phyloP scores from a whole-genome alignment of 164 flowering plant genomes.

The Annona squamosa region DNA sequence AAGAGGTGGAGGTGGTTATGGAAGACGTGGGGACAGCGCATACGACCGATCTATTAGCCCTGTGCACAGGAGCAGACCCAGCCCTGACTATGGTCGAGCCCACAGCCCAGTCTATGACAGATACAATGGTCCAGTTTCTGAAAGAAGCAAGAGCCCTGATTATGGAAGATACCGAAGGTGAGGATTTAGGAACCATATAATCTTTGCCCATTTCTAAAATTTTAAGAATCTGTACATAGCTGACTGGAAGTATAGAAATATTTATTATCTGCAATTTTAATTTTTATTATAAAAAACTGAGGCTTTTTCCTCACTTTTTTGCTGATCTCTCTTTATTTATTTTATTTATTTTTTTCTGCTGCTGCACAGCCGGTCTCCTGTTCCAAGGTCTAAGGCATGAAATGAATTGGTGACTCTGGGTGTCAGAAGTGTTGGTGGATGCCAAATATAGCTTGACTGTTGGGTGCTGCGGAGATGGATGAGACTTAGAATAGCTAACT shows the following conservation, averaged over 20 bases:
- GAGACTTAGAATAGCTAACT: neutral
- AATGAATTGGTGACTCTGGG: neutral
- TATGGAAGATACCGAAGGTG: conserved; percentile 29
- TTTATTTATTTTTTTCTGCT: neutral
- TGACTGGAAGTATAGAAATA: neutral
- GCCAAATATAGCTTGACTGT: neutral
- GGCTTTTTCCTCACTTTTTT: neutral
- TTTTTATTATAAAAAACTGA: neutral
- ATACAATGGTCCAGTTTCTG: conserved; percentile 19
- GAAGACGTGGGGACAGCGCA: conserved; percentile 24
- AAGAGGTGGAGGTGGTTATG: conserved; percentile 22
- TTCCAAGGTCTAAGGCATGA: conserved; percentile 51
- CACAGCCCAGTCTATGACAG: conserved; percentile 31
- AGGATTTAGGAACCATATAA: neutral
- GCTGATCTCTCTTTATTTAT: no score
- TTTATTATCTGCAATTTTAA: neutral
- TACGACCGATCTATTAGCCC: conserved; percentile 31
- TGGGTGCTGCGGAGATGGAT: neutral
- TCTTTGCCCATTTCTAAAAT: no score
- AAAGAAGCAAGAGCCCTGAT: conserved; percentile 22
- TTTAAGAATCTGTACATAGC: neutral
- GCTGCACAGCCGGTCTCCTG: conserved; percentile 56
- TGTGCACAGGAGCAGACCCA: conserved; percentile 21
- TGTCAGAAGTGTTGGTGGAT: no score
- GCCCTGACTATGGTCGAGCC: conserved; percentile 37